phyloP scores from a whole-genome alignment of 176 grass and related monocot genomes.

The Secale cereale region DNA sequence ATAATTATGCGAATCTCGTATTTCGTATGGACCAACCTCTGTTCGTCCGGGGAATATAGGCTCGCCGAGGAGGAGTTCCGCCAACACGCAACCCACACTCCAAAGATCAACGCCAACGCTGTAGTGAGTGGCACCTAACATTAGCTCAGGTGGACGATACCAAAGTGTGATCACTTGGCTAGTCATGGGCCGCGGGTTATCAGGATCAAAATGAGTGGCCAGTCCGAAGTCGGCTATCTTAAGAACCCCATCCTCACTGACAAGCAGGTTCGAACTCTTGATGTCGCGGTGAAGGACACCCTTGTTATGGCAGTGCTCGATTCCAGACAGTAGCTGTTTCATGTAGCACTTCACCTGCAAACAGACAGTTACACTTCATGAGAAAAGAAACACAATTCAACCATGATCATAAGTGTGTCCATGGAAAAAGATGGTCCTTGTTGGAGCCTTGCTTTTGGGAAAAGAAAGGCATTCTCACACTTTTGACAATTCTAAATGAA shows the following conservation, averaged over 20 bases:
- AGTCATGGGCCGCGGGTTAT: constrained; percentile 59
- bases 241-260: constrained; percentile 70
- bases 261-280: constrained; percentile 87
- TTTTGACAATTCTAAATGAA: constrained; percentile 15
- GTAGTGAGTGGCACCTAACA: constrained; percentile 84
- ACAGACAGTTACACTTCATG: neutral
- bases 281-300: constrained; percentile 89
- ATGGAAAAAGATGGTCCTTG: neutral
- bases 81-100: constrained; percentile 94
- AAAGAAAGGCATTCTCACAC: neutral
- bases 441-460: neutral
- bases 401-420: neutral
- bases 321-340: constrained; percentile 75
- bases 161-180: constrained; percentile 91
- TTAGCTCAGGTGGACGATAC: constrained; percentile 94
- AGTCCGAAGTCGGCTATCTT: constrained; percentile 98
- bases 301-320: constrained; percentile 85
- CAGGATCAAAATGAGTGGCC: constrained; percentile 62
- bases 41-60: constrained; percentile 83
- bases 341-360: constrained; percentile 94
- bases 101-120: constrained; percentile 86
- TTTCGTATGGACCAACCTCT: constrained; percentile 48
- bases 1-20: neutral
- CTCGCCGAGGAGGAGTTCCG: constrained; percentile 66
- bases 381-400: constrained; percentile 8